These are phyloP conservation scores for Discostella stelligera DNA, from an alignment of 352 stramenopile species.

Conservation along the genomic window DNA sequence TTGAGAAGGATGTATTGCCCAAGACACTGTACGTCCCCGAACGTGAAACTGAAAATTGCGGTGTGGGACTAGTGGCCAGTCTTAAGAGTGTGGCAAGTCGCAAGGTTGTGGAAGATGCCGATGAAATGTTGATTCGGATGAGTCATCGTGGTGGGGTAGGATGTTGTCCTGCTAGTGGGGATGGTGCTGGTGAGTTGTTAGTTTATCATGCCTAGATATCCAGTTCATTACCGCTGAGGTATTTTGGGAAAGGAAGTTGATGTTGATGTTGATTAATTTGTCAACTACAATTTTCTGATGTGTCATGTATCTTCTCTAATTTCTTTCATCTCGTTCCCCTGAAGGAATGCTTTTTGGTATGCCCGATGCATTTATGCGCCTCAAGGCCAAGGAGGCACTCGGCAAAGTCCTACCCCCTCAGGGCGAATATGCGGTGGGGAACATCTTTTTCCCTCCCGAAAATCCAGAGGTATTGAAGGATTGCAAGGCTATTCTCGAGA, in stretches of 20 bases:
- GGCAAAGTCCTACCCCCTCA: slow-evolving; percentile 73
- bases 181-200: slow-evolving; percentile 81
- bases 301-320: background rate
- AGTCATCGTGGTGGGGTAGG: slow-evolving; percentile 92
- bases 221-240: background rate
- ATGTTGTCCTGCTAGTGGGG: slow-evolving; percentile 92
- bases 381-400: slow-evolving; percentile 86
- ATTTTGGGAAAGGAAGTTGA: background rate
- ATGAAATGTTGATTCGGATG: slow-evolving; percentile 97
- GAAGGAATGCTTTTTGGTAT: slow-evolving; percentile 93
- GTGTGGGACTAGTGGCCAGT: slow-evolving; percentile 93
- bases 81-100: slow-evolving; percentile 92
- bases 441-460: slow-evolving; percentile 87
- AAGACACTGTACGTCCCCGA: slow-evolving; percentile 68
- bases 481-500: slow-evolving; percentile 73
- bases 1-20: slow-evolving; percentile 27
- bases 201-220: slow-evolving; percentile 25
- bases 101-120: slow-evolving; percentile 90
- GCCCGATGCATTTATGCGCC: slow-evolving; percentile 91
- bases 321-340: no score
- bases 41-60: slow-evolving; percentile 86
- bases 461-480: slow-evolving; percentile 68
- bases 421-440: slow-evolving; percentile 90
- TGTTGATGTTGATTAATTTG: background rate
- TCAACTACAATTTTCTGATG: background rate